phyloP scores from a whole-genome alignment of 768 basidiomycete genomes.

The Epithele typhae region DNA sequence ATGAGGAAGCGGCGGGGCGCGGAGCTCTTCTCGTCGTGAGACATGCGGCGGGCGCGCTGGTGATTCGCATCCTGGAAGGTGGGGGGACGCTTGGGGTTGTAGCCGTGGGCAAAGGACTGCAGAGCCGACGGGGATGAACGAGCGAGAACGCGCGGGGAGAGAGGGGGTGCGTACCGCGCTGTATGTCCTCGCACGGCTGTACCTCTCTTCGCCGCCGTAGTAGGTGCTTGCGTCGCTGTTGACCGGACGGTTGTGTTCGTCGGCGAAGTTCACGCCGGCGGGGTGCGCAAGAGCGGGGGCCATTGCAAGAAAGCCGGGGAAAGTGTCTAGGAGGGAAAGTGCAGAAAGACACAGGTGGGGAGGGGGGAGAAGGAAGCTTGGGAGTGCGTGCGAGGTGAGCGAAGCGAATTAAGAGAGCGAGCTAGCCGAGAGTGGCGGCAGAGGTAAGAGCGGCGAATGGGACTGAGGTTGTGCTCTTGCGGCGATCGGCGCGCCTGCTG shows the following conservation, averaged over 20 bases:
- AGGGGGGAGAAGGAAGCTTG: neutral
- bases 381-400: conserved; percentile 1
- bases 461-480: conserved; percentile 2
- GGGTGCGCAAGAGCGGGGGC: conserved; percentile 65
- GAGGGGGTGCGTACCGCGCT: conserved; percentile 57
- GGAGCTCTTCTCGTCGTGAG: conserved; percentile 87
- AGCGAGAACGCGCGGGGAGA: neutral
- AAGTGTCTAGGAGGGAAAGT: neutral
- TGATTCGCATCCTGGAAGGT: conserved; percentile 78
- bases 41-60: conserved; percentile 71
- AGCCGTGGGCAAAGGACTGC: conserved; percentile 25
- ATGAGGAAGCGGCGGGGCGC: conserved; percentile 89
- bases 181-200: conserved; percentile 82
- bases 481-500: conserved; percentile 13
- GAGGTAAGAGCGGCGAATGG: neutral
- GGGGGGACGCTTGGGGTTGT: conserved; percentile 65
- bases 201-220: conserved; percentile 77
- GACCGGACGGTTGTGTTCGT: conserved; percentile 49
- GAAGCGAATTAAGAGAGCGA: conserved; percentile 1
- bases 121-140: conserved; percentile 5
- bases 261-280: conserved; percentile 58
- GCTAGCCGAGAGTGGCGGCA: conserved; percentile 6
- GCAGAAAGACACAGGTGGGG: neutral
- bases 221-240: conserved; percentile 74
- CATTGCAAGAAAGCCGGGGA: conserved; percentile 35